Conservation (phyloP, 2,329 filamentous ascomycete genomes). For the Fusarium newnesense region DNA sequence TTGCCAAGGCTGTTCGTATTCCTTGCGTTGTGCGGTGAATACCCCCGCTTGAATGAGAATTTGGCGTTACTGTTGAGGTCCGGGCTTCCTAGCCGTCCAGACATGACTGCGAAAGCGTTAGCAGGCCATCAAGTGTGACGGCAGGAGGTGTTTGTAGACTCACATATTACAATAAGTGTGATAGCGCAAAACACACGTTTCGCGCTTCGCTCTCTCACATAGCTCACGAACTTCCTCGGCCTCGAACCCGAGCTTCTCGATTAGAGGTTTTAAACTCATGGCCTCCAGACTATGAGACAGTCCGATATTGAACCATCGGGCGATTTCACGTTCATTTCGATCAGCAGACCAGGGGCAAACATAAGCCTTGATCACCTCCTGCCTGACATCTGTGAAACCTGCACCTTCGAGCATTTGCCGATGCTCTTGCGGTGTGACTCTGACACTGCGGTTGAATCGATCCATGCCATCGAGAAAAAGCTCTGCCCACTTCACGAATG, state of each 20-base stretch:
- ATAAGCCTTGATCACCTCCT: constrained; percentile 75
- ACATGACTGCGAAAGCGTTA: constrained; percentile 35
- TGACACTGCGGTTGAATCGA: constrained; percentile 71
- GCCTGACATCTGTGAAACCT: constrained; percentile 84
- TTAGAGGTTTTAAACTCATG: constrained; percentile 78
- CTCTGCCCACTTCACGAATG: constrained; percentile 75
- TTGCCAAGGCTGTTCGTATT: neutral
- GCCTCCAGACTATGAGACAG: constrained; percentile 79
- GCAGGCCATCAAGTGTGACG: neutral
- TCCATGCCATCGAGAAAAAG: constrained; percentile 76
- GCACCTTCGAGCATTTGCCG: constrained; percentile 70
- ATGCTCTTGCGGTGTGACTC: constrained; percentile 62
- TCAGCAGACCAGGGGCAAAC: constrained; percentile 79
- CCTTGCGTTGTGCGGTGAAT: neutral
- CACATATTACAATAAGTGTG: constrained; percentile 82
- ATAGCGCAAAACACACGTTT: constrained; percentile 75
- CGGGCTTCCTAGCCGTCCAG: constrained; percentile 44
- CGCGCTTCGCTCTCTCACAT: constrained; percentile 69
- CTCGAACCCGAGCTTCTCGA: constrained; percentile 55
- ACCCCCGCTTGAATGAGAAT: neutral
- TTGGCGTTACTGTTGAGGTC: constrained; percentile 33
- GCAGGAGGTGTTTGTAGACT: constrained; percentile 53
- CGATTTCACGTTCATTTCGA: constrained; percentile 72
- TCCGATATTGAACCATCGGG: constrained; percentile 85
- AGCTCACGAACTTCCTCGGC: constrained; percentile 73